Conservation (phyloP, 2,329 filamentous ascomycete genomes). For the Penicillium crustosum region DNA sequence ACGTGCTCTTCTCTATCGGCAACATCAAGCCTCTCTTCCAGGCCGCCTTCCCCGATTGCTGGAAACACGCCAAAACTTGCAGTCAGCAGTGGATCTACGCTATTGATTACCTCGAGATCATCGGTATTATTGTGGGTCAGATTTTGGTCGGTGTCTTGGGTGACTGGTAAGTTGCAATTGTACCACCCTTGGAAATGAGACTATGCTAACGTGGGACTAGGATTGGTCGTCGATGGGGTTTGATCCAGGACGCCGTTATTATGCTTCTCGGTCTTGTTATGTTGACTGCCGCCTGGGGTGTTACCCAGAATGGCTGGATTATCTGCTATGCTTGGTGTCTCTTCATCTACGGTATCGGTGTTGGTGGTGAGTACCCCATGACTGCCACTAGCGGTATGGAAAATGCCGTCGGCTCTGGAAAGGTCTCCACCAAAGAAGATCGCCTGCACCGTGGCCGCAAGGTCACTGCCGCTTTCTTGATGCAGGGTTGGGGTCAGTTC, state of each 20-base stretch:
- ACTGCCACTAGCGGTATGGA: slow-evolving; percentile 95
- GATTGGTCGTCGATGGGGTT: slow-evolving; percentile 89
- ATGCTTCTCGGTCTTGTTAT: slow-evolving; percentile 93
- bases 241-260: slow-evolving; percentile 91
- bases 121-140: slow-evolving; percentile 93
- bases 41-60: slow-evolving; percentile 74
- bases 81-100: slow-evolving; percentile 76
- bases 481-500: slow-evolving; percentile 98
- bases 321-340: slow-evolving; percentile 95
- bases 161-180: slow-evolving; percentile 55
- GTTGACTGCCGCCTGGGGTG: slow-evolving; percentile 87
- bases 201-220: slow-evolving; percentile 41
- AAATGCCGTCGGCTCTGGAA: slow-evolving; percentile 80
- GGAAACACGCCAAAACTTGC: slow-evolving; percentile 67
- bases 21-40: slow-evolving; percentile 83
- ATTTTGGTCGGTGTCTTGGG: slow-evolving; percentile 78
- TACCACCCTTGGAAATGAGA: not conserved
- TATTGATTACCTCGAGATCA: slow-evolving; percentile 87
- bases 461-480: slow-evolving; percentile 92
- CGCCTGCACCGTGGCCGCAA: slow-evolving; percentile 93
- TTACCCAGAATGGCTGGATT: slow-evolving; percentile 87
- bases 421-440: slow-evolving; percentile 85
- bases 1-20: slow-evolving; percentile 95
- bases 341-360: slow-evolving; percentile 78
- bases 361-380: slow-evolving; percentile 86